A percentile compares a stretch with the other conserved stretches of the same genome.
phyloP scores from a whole-genome alignment of 164 flowering plant genomes.

The Pachysandra terminalis region DNA sequence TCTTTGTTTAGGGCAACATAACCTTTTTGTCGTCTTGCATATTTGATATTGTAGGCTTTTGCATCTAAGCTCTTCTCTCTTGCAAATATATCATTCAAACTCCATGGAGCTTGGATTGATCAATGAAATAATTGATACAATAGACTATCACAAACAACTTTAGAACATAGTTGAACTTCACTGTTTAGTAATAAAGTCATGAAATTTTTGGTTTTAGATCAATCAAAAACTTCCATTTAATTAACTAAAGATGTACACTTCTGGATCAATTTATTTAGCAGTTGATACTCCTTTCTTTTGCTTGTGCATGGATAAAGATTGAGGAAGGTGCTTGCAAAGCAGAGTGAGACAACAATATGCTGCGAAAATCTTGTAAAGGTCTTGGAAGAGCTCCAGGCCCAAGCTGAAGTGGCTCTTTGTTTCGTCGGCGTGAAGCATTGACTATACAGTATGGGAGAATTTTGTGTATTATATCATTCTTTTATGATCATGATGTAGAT shows the following conservation, averaged over 20 bases:
- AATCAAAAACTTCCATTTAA: no score
- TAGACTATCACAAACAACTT: background rate
- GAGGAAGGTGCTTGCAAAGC: conserved; percentile 70
- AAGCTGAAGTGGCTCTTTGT: conserved; percentile 94
- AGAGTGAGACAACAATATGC: conserved; percentile 34
- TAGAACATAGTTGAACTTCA: background rate
- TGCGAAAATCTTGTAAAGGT: conserved; percentile 76
- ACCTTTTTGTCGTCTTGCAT: no score
- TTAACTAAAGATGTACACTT: no score
- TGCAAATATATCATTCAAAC: no score
- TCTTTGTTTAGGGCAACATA: no score
- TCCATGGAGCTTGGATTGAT: no score
- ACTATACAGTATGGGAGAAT: no score
- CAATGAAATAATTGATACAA: background rate
- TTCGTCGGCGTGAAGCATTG: conserved; percentile 76
- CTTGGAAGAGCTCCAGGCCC: conserved; percentile 91
- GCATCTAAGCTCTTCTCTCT: no score
- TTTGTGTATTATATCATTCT: background rate
- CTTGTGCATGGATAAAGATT: conserved; percentile 43
- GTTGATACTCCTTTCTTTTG: background rate
- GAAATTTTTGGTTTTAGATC: no score
- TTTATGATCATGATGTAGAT: background rate
- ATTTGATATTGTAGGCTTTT: no score
- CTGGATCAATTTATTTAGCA: background rate
- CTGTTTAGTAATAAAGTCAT: no score